These are phyloP conservation scores for Salvia rosmarinus DNA, from an alignment of 257 asterid genomes.

Conservation along the genomic window DNA sequence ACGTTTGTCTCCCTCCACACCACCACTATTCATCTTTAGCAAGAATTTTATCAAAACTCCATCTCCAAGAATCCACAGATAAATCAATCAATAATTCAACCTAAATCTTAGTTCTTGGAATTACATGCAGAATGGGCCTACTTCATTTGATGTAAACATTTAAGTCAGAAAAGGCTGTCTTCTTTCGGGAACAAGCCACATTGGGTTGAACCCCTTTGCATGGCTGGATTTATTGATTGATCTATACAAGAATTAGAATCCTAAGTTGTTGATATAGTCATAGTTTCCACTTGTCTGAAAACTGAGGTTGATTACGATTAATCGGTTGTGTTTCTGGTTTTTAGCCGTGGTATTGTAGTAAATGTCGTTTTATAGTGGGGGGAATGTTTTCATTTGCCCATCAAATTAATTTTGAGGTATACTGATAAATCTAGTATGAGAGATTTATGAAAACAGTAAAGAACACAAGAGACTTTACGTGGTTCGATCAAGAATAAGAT, in stretches of 20 bases:
- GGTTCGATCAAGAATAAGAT: too few relatives aligned
- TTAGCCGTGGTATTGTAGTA: conserved; percentile 26
- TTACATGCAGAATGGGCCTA: conserved; percentile 31
- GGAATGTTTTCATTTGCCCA: not conserved
- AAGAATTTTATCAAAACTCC: conserved; percentile 60
- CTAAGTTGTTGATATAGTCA: conserved; percentile 43
- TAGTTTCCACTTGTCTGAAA: not conserved
- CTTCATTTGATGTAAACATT: not conserved
- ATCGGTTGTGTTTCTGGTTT: not conserved
- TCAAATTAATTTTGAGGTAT: not conserved
- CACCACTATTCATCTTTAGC: too few relatives aligned
- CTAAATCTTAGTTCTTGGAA: conserved; percentile 40
- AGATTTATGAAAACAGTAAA: too few relatives aligned
- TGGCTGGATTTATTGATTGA: conserved; percentile 16
- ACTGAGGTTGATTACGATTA: not conserved
- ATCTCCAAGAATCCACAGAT: conserved; percentile 53
- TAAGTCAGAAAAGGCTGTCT: conserved; percentile 43
- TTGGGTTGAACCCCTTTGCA: conserved; percentile 14
- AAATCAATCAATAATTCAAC: not conserved
- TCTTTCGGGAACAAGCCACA: conserved; percentile 49
- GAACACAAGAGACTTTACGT: too few relatives aligned
- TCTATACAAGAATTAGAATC: conserved; percentile 41
- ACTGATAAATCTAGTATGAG: too few relatives aligned
- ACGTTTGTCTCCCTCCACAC: conserved; percentile 31
- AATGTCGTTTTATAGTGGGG: conserved; percentile 35